Evolutionary conservation across 805 yeast genomes (phyloP).

Genomic region (Yarrowia keelungensis): DNA sequence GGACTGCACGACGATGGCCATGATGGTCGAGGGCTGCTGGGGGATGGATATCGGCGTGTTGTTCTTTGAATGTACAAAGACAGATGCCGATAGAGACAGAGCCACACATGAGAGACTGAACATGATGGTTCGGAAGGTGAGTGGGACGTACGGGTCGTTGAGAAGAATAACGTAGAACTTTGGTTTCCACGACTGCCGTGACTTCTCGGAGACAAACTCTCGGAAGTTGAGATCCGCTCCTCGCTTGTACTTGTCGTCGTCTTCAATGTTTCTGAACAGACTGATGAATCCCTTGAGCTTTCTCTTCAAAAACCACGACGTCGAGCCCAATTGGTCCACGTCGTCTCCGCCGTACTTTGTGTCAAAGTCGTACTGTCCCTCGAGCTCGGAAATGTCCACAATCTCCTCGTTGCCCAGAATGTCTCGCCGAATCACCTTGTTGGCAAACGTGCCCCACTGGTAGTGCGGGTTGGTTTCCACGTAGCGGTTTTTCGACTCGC

Average conservation of each 20-base stretch:
- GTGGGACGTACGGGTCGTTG: slow-evolving; percentile 81
- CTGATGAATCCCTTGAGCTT: slow-evolving; percentile 30
- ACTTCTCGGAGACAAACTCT: slow-evolving; percentile 45
- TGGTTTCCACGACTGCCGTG: slow-evolving; percentile 58
- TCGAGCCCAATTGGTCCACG: slow-evolving; percentile 10
- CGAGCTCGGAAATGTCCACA: slow-evolving; percentile 35
- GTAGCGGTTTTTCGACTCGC: slow-evolving; percentile 33
- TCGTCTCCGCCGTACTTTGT: slow-evolving; percentile 35
- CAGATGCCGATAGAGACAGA: slow-evolving; percentile 72
- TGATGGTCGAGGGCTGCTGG: slow-evolving; percentile 88
- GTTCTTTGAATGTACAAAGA: slow-evolving; percentile 49
- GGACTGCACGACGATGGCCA: slow-evolving; percentile 87
- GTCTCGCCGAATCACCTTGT: slow-evolving; percentile 28
- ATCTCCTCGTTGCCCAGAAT: slow-evolving; percentile 24
- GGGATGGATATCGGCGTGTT: slow-evolving; percentile 51
- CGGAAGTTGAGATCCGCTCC: slow-evolving; percentile 31
- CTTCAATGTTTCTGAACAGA: slow-evolving; percentile 12
- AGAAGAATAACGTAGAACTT: slow-evolving; percentile 64
- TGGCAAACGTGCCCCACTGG: slow-evolving; percentile 35
- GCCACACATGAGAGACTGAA: slow-evolving; percentile 69
- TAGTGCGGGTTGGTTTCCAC: slow-evolving; percentile 27
- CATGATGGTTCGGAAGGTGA: slow-evolving; percentile 69
- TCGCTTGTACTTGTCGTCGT: slow-evolving; percentile 7
- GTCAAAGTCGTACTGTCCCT: slow-evolving; percentile 32
- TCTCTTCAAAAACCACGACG: slow-evolving; percentile 21